A percentile compares a stretch with the other conserved stretches of the same genome.
Conservation (phyloP, 345 rosid species). For the Ceriops zippeliana region DNA sequence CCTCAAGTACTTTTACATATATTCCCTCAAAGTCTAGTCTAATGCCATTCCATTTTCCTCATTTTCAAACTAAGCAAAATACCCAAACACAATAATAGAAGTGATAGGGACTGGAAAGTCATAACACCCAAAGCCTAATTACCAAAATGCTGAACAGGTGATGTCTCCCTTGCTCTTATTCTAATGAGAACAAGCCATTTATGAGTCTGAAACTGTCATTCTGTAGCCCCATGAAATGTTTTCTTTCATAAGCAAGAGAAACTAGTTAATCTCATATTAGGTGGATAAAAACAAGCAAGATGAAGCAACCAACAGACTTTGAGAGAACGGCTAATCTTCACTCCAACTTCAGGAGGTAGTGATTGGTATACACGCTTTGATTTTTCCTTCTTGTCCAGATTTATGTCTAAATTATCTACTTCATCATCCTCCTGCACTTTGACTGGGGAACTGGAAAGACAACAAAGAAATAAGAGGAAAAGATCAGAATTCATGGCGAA, state of each 20-base stretch:
- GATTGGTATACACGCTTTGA: conserved; percentile 72
- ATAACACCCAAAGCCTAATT: too few species aligned
- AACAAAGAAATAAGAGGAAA: neutral
- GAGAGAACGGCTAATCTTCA: conserved; percentile 70
- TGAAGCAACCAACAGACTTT: conserved; percentile 50
- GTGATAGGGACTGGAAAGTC: too few species aligned
- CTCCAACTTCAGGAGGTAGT: conserved; percentile 73
- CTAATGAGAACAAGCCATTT: too few species aligned
- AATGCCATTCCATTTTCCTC: too few species aligned
- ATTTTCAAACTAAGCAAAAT: too few species aligned
- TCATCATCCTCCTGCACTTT: conserved; percentile 77
- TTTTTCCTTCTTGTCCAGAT: conserved; percentile 50
- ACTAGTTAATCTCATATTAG: neutral
- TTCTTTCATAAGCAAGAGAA: neutral
- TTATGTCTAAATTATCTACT: conserved; percentile 70
- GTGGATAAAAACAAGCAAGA: conserved; percentile 1
- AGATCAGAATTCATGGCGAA: neutral
- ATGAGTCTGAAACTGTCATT: too few species aligned
- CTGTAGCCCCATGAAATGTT: neutral
- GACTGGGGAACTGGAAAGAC: conserved; percentile 54
- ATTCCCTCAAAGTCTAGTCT: too few species aligned
- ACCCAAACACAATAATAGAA: too few species aligned
- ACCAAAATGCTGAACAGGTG: too few species aligned
- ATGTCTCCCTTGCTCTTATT: too few species aligned
- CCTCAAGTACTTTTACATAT: too few species aligned